Percentiles rank a stretch among this genome's conserved stretches.
phyloP scores from a whole-genome alignment of 139 green algal genomes.

The Marvania coccoides region DNA sequence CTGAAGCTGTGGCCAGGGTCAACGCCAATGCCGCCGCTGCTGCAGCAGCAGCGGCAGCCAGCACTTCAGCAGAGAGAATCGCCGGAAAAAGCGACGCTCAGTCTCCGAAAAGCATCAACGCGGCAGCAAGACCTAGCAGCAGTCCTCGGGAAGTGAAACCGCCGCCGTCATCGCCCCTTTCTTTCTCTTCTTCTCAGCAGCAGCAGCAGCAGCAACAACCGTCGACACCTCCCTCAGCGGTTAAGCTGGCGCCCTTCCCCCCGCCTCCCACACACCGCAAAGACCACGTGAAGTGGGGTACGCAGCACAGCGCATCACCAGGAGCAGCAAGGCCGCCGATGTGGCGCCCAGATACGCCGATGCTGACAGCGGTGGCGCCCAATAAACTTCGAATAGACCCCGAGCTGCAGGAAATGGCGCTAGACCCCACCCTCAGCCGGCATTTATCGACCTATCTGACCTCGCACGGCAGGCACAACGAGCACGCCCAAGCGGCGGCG shows the following conservation, averaged over 20 bases:
- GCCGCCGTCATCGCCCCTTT: background rate
- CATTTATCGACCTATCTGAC: background rate
- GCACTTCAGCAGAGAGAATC: background rate
- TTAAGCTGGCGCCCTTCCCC: background rate
- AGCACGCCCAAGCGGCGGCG: background rate
- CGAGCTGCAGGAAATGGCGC: background rate
- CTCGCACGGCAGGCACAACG: no score
- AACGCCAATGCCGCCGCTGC: background rate
- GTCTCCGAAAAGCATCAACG: background rate
- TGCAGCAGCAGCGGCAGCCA: background rate
- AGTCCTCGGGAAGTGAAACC: background rate
- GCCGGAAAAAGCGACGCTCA: background rate
- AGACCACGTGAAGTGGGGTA: background rate
- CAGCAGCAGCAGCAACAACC: background rate
- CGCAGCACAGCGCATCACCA: no score
- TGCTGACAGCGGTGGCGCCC: background rate
- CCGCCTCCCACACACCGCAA: background rate
- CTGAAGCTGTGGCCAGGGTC: constrained; percentile 43
- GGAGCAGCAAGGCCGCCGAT: no score
- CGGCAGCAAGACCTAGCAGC: background rate
- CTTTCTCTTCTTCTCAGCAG: background rate
- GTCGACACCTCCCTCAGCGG: background rate
- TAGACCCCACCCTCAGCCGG: background rate
- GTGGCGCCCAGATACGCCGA: background rate
- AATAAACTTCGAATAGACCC: background rate